Evolutionary conservation across 1,284 basidiomycete species (phyloP), one percentile per base, ranked within the genome.

Genomic region (Cutaneotrichosporon sp.): DNA sequence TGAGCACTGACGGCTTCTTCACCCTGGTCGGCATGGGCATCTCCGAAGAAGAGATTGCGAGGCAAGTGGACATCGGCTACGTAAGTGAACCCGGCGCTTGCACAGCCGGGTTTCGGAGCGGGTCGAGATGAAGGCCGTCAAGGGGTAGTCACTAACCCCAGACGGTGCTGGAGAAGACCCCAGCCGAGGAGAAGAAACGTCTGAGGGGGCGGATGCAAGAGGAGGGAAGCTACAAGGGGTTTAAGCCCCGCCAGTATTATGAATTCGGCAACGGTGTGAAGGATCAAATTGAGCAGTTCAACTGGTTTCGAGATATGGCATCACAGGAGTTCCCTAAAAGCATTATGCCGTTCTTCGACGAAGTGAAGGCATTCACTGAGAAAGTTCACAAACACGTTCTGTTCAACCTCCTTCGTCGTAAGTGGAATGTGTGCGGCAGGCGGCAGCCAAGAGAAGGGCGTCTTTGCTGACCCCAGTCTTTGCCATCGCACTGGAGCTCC

Each of bases 281-380:
- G 42, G 61, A 63, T 44, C 52, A 60, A 44, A 63, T 63, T 20
- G 61, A 63, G 37, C 61, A 63, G 52, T 63, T 61, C 49, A 63
- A 63, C 46, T 61, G 60, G 61, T 33, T 50, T 14, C 49, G 61
- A 24, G 61, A 61, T 19, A 59, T 63, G 57, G 20, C 41, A 17
- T 41, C 48, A 11, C 61, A 63, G 37, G 49, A 55, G n/a, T 59
- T 63, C 20, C 61, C 61, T 4, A 16, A 35, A 0, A 47, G 43
- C 6, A 59, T 63, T 5, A 27, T 42, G 22, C 61, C 59, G n/a
- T 63, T 32, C 29, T 17, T 57, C 11, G 29, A 24, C n/a, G 60
- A 63, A 29, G 49, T 58, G 26, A 55, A 55, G 31, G 49, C n/a
- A 8, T 63, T 63, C 43, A 54, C 53, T 9, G 48, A 39, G 4